These are phyloP conservation scores for Gigaspora rosea DNA, from an alignment of 192 early-diverging fungal species.

Conservation along the genomic window DNA sequence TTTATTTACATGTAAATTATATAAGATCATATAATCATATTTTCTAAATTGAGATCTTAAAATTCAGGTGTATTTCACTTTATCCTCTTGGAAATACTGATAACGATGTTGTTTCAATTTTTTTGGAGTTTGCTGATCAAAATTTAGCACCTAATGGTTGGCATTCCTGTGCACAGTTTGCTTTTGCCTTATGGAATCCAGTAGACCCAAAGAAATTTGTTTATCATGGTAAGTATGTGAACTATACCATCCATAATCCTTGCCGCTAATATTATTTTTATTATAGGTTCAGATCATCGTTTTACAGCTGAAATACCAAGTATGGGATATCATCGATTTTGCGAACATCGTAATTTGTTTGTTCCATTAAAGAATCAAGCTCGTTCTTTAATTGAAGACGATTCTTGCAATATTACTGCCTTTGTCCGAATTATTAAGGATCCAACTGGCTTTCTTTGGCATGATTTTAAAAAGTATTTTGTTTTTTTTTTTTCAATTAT, in stretches of 20 bases:
- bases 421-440: conserved; percentile 81
- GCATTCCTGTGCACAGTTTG: conserved; percentile 86
- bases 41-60: background rate
- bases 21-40: background rate
- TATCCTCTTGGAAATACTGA: conserved; percentile 88
- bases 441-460: conserved; percentile 93
- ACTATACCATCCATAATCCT: too few species aligned
- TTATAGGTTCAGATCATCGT: conserved; percentile 70
- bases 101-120: conserved; percentile 73
- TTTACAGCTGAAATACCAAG: conserved; percentile 79
- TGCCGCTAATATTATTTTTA: background rate
- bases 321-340: conserved; percentile 92
- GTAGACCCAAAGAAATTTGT: conserved; percentile 61
- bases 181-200: conserved; percentile 72
- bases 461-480: conserved; percentile 82
- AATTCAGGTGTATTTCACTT: conserved; percentile 76
- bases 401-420: conserved; percentile 65
- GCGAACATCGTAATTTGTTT: conserved; percentile 54
- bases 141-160: conserved; percentile 63
- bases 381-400: conserved; percentile 68
- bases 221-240: conserved; percentile 46
- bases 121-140: conserved; percentile 64
- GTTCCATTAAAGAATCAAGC: conserved; percentile 39
- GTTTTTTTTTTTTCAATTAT: conserved; percentile 7
- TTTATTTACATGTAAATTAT: background rate